Evolutionary conservation across 1,139 yeast species (phyloP), one percentile per base, ranked within the genome.

Genomic region (Lodderomyces pseudojiufengensis): DNA sequence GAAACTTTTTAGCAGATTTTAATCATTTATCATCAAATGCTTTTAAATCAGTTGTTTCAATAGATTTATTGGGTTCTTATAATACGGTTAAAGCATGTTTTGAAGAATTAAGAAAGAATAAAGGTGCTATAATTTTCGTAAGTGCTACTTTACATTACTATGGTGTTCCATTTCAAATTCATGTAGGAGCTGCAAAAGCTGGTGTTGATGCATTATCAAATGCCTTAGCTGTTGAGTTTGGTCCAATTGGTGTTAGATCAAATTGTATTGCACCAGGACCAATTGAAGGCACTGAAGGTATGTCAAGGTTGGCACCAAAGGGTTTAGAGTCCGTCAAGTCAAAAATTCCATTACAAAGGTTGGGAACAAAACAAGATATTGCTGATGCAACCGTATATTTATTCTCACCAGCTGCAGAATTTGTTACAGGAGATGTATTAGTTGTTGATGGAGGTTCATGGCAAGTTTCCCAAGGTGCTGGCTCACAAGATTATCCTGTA

Each of bases 121-220:
- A 77, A 57, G 97, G 97, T 12, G 59, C 76, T 3, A 70, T 85
- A n/a, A 47, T 88, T 8, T 86, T 88, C 50, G 84, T 88, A 12
- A 77, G 88, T 36, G 95, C 97, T 2, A 87, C 96, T 1, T 67
- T 88, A 39, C 96, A 88, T 58, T 85, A 84, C 59, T 76, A 81
- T 49, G 96, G 96, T 13, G 76, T 84, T 7, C 95, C 95, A 6
- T 78, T 83, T 61, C 96, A 88, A 60, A 54, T 76, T 5, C 97
- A 87, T 48, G 95, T 86, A 1, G 84, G 88, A 2, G 95, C 97
- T 0, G 96, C 96, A 5, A 88, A 88, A 62, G 95, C 96, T 1
- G 97, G 95, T 14, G 77, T 88, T 24, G 97, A 90, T 54, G 94
- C 95, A 0, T 64, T 88, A 30, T 79, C 88, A 14, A 79, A 82